A percentile compares a stretch with the other conserved stretches of the same genome.
Evolutionary conservation across 257 asterid genomes (phyloP).

Genomic region (Solanum virginianum): DNA sequence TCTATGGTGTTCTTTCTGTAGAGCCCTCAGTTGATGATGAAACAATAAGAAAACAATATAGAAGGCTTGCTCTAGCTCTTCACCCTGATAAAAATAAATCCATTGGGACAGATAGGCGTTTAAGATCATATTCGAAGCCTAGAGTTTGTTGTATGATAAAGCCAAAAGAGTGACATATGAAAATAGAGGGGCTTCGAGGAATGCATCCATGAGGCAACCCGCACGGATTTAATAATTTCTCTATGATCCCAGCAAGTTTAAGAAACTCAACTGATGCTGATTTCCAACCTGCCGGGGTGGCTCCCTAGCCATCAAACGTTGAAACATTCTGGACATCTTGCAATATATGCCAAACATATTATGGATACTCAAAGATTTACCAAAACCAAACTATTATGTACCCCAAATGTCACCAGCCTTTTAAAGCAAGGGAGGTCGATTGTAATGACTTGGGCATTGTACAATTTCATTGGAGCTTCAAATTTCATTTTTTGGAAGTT

Average conservation of each 20-base stretch:
- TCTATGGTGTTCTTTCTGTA: too few species aligned
- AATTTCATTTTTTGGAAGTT: not conserved
- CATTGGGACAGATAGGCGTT: not conserved
- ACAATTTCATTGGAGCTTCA: slow-evolving; percentile 1
- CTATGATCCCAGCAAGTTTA: slow-evolving; percentile 1
- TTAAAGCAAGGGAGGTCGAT: slow-evolving; percentile 28
- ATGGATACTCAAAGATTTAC: slow-evolving; percentile 12
- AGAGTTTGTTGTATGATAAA: not conserved
- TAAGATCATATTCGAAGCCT: not conserved
- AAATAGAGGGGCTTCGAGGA: not conserved
- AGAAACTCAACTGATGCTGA: not conserved
- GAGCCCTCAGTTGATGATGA: not conserved
- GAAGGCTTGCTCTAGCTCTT: not conserved
- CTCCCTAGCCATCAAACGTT: not conserved
- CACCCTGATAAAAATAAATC: not conserved
- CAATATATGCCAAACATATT: slow-evolving; percentile 17
- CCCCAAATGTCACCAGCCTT: slow-evolving; percentile 21
- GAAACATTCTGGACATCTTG: slow-evolving; percentile 54
- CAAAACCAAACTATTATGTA: slow-evolving; percentile 31
- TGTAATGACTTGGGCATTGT: too few species aligned
- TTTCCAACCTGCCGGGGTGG: not conserved
- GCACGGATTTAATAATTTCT: not conserved
- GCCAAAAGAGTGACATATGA: not conserved
- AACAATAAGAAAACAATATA: not conserved
- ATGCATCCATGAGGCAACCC: not conserved